These are phyloP conservation scores for Trapa bicornis DNA, from an alignment of 345 rosid species.

Conservation along the genomic window DNA sequence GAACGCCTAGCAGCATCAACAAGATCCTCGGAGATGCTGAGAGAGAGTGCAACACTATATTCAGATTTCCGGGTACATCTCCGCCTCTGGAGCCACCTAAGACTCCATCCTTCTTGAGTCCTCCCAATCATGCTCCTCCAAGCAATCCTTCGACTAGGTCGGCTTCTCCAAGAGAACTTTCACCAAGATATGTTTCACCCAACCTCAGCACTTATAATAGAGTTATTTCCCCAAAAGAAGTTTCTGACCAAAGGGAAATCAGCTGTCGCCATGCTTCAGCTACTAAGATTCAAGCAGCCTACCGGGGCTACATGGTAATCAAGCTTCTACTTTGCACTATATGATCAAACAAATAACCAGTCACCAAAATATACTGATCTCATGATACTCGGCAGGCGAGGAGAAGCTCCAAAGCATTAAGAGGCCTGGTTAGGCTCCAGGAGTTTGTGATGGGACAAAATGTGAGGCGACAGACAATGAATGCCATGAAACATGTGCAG, in stretches of 20 bases:
- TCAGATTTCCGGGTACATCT: slow-evolving; percentile 60
- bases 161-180: slow-evolving; percentile 39
- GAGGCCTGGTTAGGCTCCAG: slow-evolving; percentile 94
- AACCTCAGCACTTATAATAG: slow-evolving; percentile 32
- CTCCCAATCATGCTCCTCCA: slow-evolving; percentile 11
- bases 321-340: neutral
- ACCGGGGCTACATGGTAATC: slow-evolving; percentile 75
- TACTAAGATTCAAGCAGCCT: slow-evolving; percentile 76
- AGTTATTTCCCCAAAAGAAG: slow-evolving; percentile 9
- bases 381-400: slow-evolving; percentile 39
- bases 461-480: slow-evolving; percentile 78
- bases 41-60: slow-evolving; percentile 54
- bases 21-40: slow-evolving; percentile 92
- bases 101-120: slow-evolving; percentile 26
- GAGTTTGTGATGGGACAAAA: slow-evolving; percentile 85
- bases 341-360: too few species aligned
- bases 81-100: slow-evolving; percentile 50
- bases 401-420: slow-evolving; percentile 79
- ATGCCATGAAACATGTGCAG: slow-evolving; percentile 93
- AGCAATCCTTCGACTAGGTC: slow-evolving; percentile 31
- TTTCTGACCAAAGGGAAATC: slow-evolving; percentile 30
- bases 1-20: slow-evolving; percentile 82
- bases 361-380: too few species aligned
- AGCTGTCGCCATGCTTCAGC: slow-evolving; percentile 48
- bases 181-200: slow-evolving; percentile 49